Evolutionary conservation across 495 filamentous ascomycete species (phyloP), one percentile per base, ranked within the genome.

Genomic region (Penicillium bovifimosum): DNA sequence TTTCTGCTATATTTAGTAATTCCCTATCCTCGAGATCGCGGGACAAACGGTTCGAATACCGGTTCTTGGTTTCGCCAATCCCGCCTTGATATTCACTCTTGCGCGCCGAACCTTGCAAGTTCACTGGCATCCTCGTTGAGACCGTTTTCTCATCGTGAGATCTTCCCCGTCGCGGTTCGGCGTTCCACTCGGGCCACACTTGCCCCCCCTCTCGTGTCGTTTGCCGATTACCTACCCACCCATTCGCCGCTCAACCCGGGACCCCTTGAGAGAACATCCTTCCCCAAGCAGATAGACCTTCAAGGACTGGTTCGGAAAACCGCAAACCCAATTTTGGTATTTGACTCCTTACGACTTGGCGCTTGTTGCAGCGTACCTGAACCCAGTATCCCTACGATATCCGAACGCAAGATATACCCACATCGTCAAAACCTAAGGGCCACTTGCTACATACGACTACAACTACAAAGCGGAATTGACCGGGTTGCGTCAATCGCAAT

Each of bases 1-100:
- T 35, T 63, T 63, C 64, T 65, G 66, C 69, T 72, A 72, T 67
- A 68, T 65, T 72, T 72, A 72, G 69, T 59, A 71, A 61, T 60
- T 42, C 13, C 48, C 48, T 62, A 27, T 52, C 58, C 56, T 70
- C 59, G 53, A 55, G 56, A 59, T 61, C 60, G 58, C 63, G 54
- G 56, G 56, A 60, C 62, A 27, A 55, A 50, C 56, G 54, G 39
- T 54, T 61, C 61, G 66, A 64, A 63, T 55, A 59, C 61, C 57
- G 43, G 49, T 41, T 24, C 47, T 47, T 47, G 50, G 46, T 41
- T 52, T 39, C 38, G 17, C 48, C 51, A 50, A 59, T 34, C 46
- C 35, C 28, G 43, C 18, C 39, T 50, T 50, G 41, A n/a, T 24
- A 24, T 14, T 16, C 6, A 34, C 13, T 42, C 39, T 26, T 26